phyloP scores from a whole-genome alignment of 306 rosid species.

The Lablab purpureus region DNA sequence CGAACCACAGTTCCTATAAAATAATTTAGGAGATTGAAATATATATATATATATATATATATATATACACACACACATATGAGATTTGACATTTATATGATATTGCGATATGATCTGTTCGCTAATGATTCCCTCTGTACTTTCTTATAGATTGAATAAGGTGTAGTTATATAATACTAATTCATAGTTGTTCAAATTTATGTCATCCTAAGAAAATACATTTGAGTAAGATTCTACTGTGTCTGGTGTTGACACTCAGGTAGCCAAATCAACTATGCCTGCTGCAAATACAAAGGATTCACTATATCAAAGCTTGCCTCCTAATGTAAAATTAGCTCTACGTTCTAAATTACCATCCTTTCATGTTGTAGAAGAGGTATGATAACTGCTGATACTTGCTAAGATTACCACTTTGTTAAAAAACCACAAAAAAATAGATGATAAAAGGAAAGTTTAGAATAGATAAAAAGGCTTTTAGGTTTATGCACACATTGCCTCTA shows the following conservation, averaged over 20 bases:
- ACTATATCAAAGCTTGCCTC: constrained; percentile 82
- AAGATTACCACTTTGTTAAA: neutral
- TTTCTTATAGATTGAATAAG: too few species aligned
- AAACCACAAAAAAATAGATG: constrained; percentile 12
- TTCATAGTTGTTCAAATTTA: constrained; percentile 16
- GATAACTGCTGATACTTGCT: constrained; percentile 33
- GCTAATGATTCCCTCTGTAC: constrained; percentile 7
- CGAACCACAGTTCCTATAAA: neutral
- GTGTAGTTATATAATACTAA: constrained; percentile 7
- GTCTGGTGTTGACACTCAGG: constrained; percentile 56
- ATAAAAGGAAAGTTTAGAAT: neutral
- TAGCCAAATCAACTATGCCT: constrained; percentile 68
- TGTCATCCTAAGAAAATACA: constrained; percentile 7
- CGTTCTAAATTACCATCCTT: constrained; percentile 69
- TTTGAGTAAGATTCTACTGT: constrained; percentile 31
- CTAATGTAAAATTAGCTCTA: constrained; percentile 65
- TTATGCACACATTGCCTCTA: constrained; percentile 22
- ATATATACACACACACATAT: too few species aligned
- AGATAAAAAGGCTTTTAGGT: constrained; percentile 27
- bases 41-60: too few species aligned
- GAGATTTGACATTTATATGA: too few species aligned
- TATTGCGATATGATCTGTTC: constrained; percentile 21
- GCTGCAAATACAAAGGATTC: constrained; percentile 70
- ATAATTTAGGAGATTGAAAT: constrained; percentile 10
- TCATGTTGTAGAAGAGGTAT: constrained; percentile 70